phyloP scores from a whole-genome alignment of 1,284 basidiomycete genomes.

The Lignosus rhinocerotis region DNA sequence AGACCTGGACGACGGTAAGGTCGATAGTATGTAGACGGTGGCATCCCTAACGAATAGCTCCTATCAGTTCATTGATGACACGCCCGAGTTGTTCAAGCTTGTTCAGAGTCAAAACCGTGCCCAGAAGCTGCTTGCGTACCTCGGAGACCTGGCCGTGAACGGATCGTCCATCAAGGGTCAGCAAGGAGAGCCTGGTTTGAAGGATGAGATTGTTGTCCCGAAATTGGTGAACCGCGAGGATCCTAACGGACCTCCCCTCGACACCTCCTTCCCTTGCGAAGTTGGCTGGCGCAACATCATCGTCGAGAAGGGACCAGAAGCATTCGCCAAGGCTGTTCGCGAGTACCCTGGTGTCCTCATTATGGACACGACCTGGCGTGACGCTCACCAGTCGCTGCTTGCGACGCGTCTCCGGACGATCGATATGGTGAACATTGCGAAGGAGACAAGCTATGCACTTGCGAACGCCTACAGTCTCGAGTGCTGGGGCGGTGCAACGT shows the following conservation, averaged over 20 bases:
- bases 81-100: slow-evolving; percentile 97
- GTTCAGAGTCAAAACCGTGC: slow-evolving; percentile 98
- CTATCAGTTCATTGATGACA: slow-evolving; percentile 95
- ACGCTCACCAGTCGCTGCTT: slow-evolving; percentile 97
- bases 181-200: slow-evolving; percentile 91
- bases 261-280: slow-evolving; percentile 82
- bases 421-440: slow-evolving; percentile 99
- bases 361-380: slow-evolving; percentile 99
- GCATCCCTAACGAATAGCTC: neutral
- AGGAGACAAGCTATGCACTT: slow-evolving; percentile 94
- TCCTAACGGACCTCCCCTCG: slow-evolving; percentile 73
- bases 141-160: slow-evolving; percentile 98
- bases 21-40: neutral
- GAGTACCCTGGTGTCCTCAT: slow-evolving; percentile 94
- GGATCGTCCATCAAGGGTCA: slow-evolving; percentile 97
- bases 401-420: slow-evolving; percentile 96
- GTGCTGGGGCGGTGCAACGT: slow-evolving; percentile 99
- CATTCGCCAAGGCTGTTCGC: slow-evolving; percentile 97
- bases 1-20: slow-evolving; percentile 95
- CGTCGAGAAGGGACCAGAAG: slow-evolving; percentile 96
- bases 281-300: slow-evolving; percentile 99
- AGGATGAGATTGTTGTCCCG: slow-evolving; percentile 87
- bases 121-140: slow-evolving; percentile 95
- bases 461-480: slow-evolving; percentile 97
- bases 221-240: slow-evolving; percentile 79